phyloP scores from a whole-genome alignment of 805 yeast genomes.

The Grigorovia yakushimaensis region DNA sequence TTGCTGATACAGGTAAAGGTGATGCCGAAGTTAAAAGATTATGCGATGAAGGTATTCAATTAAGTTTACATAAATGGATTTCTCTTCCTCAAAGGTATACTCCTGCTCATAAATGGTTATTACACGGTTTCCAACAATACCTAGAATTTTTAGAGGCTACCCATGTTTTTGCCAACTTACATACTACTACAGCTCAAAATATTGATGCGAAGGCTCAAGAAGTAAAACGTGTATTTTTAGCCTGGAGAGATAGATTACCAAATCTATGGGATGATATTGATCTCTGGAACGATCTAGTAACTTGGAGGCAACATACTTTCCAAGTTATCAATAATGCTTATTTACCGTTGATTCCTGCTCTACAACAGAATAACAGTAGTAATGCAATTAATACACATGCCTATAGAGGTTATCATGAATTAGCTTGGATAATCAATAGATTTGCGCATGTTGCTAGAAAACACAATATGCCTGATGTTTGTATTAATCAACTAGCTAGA shows the following conservation, averaged over 20 bases:
- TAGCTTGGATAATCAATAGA: conserved; percentile 96
- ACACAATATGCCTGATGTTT: conserved; percentile 94
- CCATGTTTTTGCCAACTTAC: conserved; percentile 80
- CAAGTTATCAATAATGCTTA: conserved; percentile 91
- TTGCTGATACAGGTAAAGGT: conserved; percentile 81
- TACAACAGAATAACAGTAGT: conserved; percentile 60
- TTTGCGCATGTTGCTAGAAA: conserved; percentile 98
- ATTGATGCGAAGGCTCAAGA: conserved; percentile 90
- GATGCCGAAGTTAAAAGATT: conserved; percentile 73
- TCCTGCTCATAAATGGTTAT: conserved; percentile 76
- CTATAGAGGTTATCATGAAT: conserved; percentile 95
- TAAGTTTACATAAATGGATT: conserved; percentile 87
- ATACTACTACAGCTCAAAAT: conserved; percentile 85
- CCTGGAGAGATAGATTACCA: conserved; percentile 97
- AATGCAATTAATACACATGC: conserved; percentile 84
- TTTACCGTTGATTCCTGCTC: conserved; percentile 79
- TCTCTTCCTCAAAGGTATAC: conserved; percentile 67
- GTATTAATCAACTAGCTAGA: conserved; percentile 83
- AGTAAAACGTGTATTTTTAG: conserved; percentile 84
- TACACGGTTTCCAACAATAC: conserved; percentile 94
- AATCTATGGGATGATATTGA: conserved; percentile 96
- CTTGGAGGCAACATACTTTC: conserved; percentile 98
- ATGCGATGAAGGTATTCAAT: conserved; percentile 94
- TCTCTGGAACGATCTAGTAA: conserved; percentile 93
- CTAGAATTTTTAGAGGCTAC: conserved; percentile 97